These are phyloP conservation scores for Cantharellus anzutake DNA, from an alignment of 768 basidiomycete species.

Conservation along the genomic window DNA sequence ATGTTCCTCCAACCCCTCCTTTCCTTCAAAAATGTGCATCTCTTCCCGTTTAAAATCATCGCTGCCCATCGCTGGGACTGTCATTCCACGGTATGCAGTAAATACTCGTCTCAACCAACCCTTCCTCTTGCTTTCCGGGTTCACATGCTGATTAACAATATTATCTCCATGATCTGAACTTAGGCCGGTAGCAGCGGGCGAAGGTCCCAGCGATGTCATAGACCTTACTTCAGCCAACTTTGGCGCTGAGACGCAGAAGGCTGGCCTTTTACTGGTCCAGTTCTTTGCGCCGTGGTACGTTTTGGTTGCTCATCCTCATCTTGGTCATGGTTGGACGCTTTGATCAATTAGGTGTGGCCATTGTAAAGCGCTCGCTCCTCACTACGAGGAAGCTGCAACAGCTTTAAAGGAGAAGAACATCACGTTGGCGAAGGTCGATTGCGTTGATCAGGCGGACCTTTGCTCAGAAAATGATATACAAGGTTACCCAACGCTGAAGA, in stretches of 20 bases:
- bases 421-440: constrained; percentile 91
- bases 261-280: constrained; percentile 73
- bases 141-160: too few relatives aligned
- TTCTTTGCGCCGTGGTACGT: constrained; percentile 77
- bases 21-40: too few relatives aligned
- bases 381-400: constrained; percentile 89
- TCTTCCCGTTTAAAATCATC: too few relatives aligned
- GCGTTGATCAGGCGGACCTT: constrained; percentile 82
- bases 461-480: constrained; percentile 76
- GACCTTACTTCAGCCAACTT: constrained; percentile 54
- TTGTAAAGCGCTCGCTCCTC: constrained; percentile 87
- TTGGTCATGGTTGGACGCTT: too few relatives aligned
- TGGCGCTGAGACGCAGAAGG: constrained; percentile 39
- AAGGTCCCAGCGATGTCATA: constrained; percentile 49
- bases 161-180: too few relatives aligned
- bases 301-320: too few relatives aligned
- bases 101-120: too few relatives aligned
- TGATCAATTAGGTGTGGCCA: constrained; percentile 35
- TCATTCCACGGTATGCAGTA: too few relatives aligned
- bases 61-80: too few relatives aligned
- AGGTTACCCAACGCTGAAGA: constrained; percentile 93
- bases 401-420: constrained; percentile 77
- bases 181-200: constrained; percentile 13
- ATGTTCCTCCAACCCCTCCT: too few relatives aligned
- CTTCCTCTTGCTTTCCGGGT: too few relatives aligned